Evolutionary conservation across 176 grass and related monocot genomes (phyloP).

Genomic region (Aegilops sharonensis): DNA sequence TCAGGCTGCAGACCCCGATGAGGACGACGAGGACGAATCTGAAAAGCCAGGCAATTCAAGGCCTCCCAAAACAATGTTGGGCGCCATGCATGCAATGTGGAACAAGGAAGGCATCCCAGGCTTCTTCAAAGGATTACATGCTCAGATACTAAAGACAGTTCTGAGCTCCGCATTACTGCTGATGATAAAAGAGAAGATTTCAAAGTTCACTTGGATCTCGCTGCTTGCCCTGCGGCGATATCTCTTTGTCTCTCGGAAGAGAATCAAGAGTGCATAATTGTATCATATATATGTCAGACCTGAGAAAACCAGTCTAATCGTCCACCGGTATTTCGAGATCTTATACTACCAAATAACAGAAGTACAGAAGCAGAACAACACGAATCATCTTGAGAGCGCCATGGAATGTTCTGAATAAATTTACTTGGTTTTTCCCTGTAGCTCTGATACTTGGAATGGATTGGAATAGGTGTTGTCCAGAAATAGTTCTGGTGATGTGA

Average conservation of each 20-base stretch:
- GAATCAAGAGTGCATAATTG: constrained; percentile 53
- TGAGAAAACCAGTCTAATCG: background rate
- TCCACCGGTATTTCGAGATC: background rate
- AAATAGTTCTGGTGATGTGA: constrained; percentile 1
- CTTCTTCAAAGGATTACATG: constrained; percentile 90
- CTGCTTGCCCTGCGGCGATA: constrained; percentile 69
- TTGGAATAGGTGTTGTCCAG: background rate
- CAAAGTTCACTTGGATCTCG: constrained; percentile 82
- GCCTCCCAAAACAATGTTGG: constrained; percentile 71
- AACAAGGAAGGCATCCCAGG: constrained; percentile 85
- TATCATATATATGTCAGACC: background rate
- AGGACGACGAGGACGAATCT: constrained; percentile 42
- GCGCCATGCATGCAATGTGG: constrained; percentile 78
- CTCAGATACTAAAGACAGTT: constrained; percentile 96
- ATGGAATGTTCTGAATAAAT: constrained; percentile 36
- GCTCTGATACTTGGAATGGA: constrained; percentile 16
- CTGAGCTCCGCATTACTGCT: constrained; percentile 90
- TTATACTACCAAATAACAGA: constrained; percentile 31
- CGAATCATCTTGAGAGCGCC: background rate
- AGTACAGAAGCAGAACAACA: background rate
- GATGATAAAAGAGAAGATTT: constrained; percentile 99
- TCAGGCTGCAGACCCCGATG: constrained; percentile 61
- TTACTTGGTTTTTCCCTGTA: background rate
- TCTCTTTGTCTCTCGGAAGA: constrained; percentile 65
- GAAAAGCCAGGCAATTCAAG: constrained; percentile 40